Conservation (phyloP, 116 monocot species). For the Iris pallida region DNA sequence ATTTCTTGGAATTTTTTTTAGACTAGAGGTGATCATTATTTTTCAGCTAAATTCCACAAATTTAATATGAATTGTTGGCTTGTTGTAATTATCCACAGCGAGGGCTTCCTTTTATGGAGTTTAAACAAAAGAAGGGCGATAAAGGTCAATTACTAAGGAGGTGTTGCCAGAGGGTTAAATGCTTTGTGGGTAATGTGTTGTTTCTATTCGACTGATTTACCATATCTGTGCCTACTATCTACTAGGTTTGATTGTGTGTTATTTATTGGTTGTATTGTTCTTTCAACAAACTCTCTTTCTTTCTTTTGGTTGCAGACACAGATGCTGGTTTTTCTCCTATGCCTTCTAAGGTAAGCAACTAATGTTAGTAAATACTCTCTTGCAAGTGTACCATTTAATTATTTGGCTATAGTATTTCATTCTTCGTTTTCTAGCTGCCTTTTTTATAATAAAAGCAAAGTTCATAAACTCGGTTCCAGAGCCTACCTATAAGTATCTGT, state of each 20-base stretch:
- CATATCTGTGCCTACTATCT: background rate
- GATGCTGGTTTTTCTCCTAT: slow-evolving; percentile 32
- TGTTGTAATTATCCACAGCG: slow-evolving; percentile 5
- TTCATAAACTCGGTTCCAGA: no score
- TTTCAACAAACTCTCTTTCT: background rate
- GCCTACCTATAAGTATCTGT: no score
- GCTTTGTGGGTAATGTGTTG: slow-evolving; percentile 26
- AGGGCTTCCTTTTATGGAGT: slow-evolving; percentile 23
- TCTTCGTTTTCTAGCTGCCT: no score
- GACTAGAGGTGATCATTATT: no score
- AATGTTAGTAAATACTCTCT: background rate
- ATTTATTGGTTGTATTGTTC: background rate
- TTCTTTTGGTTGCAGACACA: slow-evolving; percentile 21
- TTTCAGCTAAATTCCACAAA: no score
- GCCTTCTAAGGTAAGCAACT: slow-evolving; percentile 24
- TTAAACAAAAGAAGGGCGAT: slow-evolving; percentile 15
- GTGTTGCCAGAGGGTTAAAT: slow-evolving; percentile 30
- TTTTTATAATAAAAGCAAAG: no score
- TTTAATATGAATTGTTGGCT: background rate
- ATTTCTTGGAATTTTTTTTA: no score
- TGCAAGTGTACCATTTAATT: no score
- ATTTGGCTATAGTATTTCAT: no score
- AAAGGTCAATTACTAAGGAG: slow-evolving; percentile 22
- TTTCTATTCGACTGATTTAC: background rate
- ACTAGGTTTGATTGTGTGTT: background rate